phyloP scores from a whole-genome alignment of 192 early-diverging fungal genomes.

The Rhizophagus prolifer region DNA sequence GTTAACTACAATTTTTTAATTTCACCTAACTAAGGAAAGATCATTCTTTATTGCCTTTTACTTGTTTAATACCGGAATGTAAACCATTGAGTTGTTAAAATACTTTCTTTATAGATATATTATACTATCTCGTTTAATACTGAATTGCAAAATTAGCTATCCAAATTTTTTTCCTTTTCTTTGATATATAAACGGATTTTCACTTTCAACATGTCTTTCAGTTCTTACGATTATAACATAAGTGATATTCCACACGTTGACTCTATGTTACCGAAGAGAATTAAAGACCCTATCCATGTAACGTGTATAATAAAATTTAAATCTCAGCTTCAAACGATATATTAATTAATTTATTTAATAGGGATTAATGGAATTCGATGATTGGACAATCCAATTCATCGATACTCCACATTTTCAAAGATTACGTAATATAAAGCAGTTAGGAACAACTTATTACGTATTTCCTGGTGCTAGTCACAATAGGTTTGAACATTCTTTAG shows the following conservation, averaged over 20 bases:
- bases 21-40: no score
- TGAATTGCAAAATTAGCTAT: no score
- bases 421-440: slow-evolving; percentile 86
- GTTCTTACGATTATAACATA: neutral
- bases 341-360: slow-evolving; percentile 18
- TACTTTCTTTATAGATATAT: no score
- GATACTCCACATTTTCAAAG: slow-evolving; percentile 97
- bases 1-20: no score
- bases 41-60: no score
- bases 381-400: slow-evolving; percentile 64
- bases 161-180: no score
- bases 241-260: neutral
- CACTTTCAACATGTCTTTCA: neutral
- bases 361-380: slow-evolving; percentile 76
- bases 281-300: neutral
- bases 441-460: slow-evolving; percentile 85
- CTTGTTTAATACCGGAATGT: no score
- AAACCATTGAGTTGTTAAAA: no score
- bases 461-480: slow-evolving; percentile 95
- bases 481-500: slow-evolving; percentile 91
- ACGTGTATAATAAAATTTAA: neutral
- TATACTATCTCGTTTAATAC: no score
- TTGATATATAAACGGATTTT: no score
- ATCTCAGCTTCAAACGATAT: neutral
- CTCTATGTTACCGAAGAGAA: neutral